These are phyloP conservation scores for Termitomyces sp. DNA, from an alignment of 768 basidiomycete species.

Conservation along the genomic window DNA sequence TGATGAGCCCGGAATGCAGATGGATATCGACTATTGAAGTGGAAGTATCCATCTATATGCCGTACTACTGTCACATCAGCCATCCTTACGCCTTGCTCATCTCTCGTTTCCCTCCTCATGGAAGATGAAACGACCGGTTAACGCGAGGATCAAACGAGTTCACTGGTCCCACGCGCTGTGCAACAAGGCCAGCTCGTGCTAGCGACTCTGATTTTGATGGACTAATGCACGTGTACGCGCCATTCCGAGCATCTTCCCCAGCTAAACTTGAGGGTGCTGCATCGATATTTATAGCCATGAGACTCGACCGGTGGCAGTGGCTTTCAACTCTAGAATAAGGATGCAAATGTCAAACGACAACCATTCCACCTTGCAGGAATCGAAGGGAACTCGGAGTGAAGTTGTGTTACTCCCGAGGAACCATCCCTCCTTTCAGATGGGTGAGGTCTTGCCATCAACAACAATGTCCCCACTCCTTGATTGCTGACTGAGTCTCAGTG, in stretches of 20 bases:
- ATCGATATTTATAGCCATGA: not conserved
- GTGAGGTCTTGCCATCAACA: slow-evolving; percentile 25
- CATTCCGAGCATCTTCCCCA: not conserved
- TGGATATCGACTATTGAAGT: not conserved
- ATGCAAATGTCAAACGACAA: not conserved
- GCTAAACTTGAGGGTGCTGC: not conserved
- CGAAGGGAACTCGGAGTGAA: slow-evolving; percentile 37
- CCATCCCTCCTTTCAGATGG: slow-evolving; percentile 29
- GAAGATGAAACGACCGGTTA: not conserved
- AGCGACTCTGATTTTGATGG: not conserved
- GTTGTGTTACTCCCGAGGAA: slow-evolving; percentile 32
- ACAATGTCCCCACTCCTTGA: not conserved
- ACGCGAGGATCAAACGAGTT: not conserved
- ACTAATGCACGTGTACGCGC: not conserved
- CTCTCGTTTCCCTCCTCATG: not conserved
- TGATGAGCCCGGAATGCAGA: not conserved
- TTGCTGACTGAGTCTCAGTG: slow-evolving; percentile 7
- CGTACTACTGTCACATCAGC: not conserved
- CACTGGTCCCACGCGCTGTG: not conserved
- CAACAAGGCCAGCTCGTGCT: not conserved
- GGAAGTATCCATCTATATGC: not conserved
- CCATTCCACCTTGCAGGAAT: slow-evolving; percentile 37
- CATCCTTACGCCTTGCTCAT: not conserved
- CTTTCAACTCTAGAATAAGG: not conserved
- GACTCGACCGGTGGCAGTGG: not conserved